Evolutionary conservation across 257 asterid genomes (phyloP), one percentile per base, ranked within the genome.

Genomic region (Scutellaria baicalensis): DNA sequence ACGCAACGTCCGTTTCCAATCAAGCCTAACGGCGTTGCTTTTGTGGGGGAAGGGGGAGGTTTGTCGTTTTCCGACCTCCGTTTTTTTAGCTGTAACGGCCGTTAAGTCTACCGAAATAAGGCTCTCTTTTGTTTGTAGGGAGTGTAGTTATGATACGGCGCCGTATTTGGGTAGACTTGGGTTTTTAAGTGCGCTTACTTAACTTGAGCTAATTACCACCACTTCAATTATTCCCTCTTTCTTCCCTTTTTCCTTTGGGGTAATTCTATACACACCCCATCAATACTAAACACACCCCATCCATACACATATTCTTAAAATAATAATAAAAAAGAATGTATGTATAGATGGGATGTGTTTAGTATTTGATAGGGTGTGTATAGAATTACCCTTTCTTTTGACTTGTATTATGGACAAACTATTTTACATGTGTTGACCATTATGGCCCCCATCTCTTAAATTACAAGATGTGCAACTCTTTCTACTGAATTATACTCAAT

Each of bases 81-180:
- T n/a, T 51, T 62, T 68, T 66, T 66, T 17, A 68, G 73, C 65
- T 75, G 75, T 75, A 38, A 66, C 73, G 63, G 77, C 74, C 81
- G 82, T 79, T 79, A 78, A 85, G 87, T 84, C 89, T 77, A 76
- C 81, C 89, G 38, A 82, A 79, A 79, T 82, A 78, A 78, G 80
- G 79, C 76, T 66, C 76, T 69, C 70, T 17, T 44, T 13, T 52
- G n/a, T 16, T 4, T 48, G 35, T 31, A 17, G 20, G 12, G 38
- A 9, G 21, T 49, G 48, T 40, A 68, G 64, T 71, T 48, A 80
- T 63, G 74, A 12, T 8, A 78, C 83, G 87, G 68, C 82, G 74
- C 79, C 86, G 85, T 83, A 86, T 80, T 83, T 77, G 63, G 77
- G 86, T 85, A 80, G 86, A 87, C 89, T 80, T 84, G 84, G 73